Conservation (phyloP, 116 monocot genomes). For the Cymodocea nodosa region DNA sequence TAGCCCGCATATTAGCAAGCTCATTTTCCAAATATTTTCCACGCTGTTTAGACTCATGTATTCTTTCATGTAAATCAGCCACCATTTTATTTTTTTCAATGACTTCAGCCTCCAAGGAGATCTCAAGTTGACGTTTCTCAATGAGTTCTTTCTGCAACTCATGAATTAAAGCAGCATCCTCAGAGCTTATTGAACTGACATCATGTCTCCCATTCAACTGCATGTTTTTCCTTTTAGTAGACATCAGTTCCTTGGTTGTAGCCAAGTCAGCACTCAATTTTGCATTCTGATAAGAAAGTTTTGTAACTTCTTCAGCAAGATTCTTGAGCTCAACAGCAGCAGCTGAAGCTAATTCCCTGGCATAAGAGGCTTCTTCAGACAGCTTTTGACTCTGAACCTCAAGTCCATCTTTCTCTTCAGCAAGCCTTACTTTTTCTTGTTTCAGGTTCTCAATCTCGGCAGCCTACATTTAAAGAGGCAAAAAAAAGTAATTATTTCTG, state of each 20-base stretch:
- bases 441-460: constrained; percentile 91
- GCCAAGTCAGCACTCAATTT: constrained; percentile 54
- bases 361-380: constrained; percentile 92
- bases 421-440: constrained; percentile 60
- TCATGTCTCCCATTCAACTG: constrained; percentile 19
- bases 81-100: constrained; percentile 46
- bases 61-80: constrained; percentile 40
- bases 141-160: constrained; percentile 56
- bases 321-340: constrained; percentile 91
- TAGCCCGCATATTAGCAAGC: constrained; percentile 85
- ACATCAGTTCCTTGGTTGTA: constrained; percentile 24
- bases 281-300: constrained; percentile 79
- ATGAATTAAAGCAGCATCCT: constrained; percentile 32
- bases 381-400: constrained; percentile 82
- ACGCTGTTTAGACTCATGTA: constrained; percentile 48
- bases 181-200: constrained; percentile 3
- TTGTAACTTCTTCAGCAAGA: constrained; percentile 98
- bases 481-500: background rate
- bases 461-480: constrained; percentile 30
- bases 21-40: constrained; percentile 77
- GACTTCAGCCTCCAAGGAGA: constrained; percentile 44
- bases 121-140: constrained; percentile 50
- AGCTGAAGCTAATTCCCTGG: constrained; percentile 89
- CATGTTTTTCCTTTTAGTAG: constrained; percentile 17
- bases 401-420: constrained; percentile 88